These are phyloP conservation scores for Turnera subulata DNA, from an alignment of 345 rosid species.

Conservation along the genomic window DNA sequence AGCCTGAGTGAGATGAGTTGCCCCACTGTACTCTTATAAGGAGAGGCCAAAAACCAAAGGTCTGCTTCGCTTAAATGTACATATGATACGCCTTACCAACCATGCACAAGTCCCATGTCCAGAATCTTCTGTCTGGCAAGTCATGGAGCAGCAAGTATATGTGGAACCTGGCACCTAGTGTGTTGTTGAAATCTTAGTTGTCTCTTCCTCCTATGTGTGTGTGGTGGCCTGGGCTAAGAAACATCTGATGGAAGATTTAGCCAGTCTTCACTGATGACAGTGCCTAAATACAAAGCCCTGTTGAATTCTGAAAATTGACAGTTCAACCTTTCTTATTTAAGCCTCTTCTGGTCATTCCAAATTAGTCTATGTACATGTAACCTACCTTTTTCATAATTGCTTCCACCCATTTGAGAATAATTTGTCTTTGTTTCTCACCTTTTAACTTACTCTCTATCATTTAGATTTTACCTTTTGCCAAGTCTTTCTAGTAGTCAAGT, in stretches of 20 bases:
- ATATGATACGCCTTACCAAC: conserved; percentile 14
- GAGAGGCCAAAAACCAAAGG: not conserved
- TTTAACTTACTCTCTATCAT: too few species aligned
- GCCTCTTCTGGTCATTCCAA: not conserved
- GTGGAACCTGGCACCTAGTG: too few species aligned
- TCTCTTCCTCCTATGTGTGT: not conserved
- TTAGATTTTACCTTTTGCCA: too few species aligned
- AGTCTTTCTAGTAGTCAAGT: too few species aligned
- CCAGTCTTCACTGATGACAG: not conserved
- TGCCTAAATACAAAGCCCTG: not conserved
- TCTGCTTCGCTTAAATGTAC: not conserved
- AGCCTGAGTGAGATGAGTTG: conserved; percentile 4
- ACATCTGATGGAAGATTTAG: not conserved
- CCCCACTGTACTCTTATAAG: not conserved
- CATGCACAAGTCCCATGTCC: conserved; percentile 2
- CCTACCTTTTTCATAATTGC: too few species aligned
- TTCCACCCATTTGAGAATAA: too few species aligned
- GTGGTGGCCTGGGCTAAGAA: not conserved
- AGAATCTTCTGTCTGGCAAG: conserved; percentile 1
- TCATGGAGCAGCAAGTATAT: too few species aligned
- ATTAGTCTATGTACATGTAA: too few species aligned
- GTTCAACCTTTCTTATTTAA: not conserved
- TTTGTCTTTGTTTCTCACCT: not conserved
- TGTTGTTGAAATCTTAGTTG: too few species aligned
- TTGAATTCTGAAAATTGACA: too few species aligned